These are phyloP conservation scores for Epichloe aotearoae DNA, from an alignment of 2,329 filamentous ascomycete species.

Conservation along the genomic window DNA sequence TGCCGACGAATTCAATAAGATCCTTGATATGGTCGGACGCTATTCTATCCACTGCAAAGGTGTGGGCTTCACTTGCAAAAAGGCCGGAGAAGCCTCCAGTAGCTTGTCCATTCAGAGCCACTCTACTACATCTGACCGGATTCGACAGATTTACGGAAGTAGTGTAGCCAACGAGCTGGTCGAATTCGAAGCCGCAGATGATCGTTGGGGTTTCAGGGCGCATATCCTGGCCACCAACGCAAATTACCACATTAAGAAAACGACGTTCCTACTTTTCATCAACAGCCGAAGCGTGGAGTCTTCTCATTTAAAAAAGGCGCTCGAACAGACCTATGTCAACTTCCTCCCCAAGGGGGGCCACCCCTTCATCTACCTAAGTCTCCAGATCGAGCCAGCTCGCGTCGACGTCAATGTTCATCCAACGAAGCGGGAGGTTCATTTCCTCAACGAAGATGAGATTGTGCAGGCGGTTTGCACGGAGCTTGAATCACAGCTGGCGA, in stretches of 20 bases:
- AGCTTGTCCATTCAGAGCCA: constrained; percentile 67
- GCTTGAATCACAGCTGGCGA: constrained; percentile 64
- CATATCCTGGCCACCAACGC: constrained; percentile 78
- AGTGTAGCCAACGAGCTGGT: constrained; percentile 80
- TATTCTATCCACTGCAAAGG: constrained; percentile 85
- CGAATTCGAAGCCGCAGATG: constrained; percentile 56
- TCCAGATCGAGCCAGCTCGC: constrained; percentile 82
- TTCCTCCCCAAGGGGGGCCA: constrained; percentile 87
- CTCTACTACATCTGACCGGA: constrained; percentile 65
- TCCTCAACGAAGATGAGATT: constrained; percentile 94
- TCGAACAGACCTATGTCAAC: constrained; percentile 78
- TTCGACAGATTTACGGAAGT: constrained; percentile 79
- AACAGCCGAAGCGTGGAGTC: constrained; percentile 94
- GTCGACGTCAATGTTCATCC: constrained; percentile 98
- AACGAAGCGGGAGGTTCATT: constrained; percentile 93
- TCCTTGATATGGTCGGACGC: constrained; percentile 83
- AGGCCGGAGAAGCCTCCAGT: constrained; percentile 75
- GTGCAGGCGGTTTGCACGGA: constrained; percentile 72
- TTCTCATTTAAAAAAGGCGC: constrained; percentile 68
- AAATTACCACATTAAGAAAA: constrained; percentile 89
- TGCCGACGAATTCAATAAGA: constrained; percentile 95
- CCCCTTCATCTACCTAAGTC: constrained; percentile 76
- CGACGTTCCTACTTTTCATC: constrained; percentile 80
- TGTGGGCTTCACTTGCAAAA: constrained; percentile 95
- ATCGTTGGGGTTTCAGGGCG: constrained; percentile 72